Base-by-base conservation (phyloP, 306 rosid genomes). In the Cucurbita pepo region DNA sequence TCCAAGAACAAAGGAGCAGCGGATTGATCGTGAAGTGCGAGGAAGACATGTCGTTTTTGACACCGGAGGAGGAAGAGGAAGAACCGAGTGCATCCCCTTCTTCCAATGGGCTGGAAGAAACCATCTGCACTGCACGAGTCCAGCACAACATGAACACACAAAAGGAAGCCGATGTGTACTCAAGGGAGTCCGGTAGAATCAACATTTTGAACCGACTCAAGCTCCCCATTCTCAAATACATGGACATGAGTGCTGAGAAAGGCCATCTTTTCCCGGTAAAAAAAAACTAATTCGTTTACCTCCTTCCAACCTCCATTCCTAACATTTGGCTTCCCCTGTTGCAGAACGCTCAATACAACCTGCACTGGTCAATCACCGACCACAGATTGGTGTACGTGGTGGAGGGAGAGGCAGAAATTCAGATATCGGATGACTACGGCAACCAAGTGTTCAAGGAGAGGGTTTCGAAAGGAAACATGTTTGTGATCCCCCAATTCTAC, bases 231-330 rank as follows among this genome's bases (percentile, higher is more conserved):
- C 77, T 77, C 16, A 55, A 48, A 60, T 38, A 13, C 64, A 0
- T 77, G 8, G 76, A 65, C 51, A 61, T 77, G 72, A 71, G 81
- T n/a, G 81, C 81, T 5, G 81, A 77, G 38, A 77, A 77, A 52
- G 81, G 77, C 34, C 62, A 60, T 61, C 81, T 77, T 25, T 58
- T 77, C 38, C 50, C 77, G 19, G 80, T 77, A 77, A 77, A 56
- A 0, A 22, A n/a, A 1, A 30, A 30, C 34, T 5, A 1, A 52
- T 18, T 16, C 14, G 2, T 41, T 41, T 41, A 0, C 45, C 2
- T 41, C 34, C 34, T 30, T 30, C 34, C 34, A 30, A 0, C 45
- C 9, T 41, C 8, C 45, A 41, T 41, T 7, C 45, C 45, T 10
- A 72, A 71, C 14, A n/a, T 56, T 1, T 59, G 4, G 5, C 10